These are phyloP conservation scores for Colletotrichum sp. DNA, from an alignment of 2,329 filamentous ascomycete species.

Conservation along the genomic window DNA sequence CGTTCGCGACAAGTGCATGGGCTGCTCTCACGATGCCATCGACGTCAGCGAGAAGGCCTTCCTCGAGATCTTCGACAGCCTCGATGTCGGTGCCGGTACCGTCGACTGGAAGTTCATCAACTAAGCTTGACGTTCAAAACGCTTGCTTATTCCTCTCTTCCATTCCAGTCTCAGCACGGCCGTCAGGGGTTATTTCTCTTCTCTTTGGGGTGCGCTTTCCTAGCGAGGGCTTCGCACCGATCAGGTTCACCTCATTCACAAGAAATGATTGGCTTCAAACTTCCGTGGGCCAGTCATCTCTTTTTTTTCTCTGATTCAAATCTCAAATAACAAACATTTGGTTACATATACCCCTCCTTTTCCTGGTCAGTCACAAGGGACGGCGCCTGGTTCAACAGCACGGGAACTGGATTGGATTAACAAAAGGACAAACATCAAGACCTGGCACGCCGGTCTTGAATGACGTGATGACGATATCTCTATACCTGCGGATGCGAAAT, in stretches of 20 bases:
- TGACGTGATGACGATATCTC: slow-evolving; percentile 22
- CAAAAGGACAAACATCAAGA: slow-evolving; percentile 7
- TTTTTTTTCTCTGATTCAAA: neutral
- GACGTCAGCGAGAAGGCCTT: slow-evolving; percentile 67
- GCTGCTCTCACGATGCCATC: slow-evolving; percentile 61
- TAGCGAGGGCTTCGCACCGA: neutral
- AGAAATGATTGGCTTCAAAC: neutral
- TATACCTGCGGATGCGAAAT: slow-evolving; percentile 3
- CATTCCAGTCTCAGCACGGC: neutral
- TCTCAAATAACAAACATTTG: neutral
- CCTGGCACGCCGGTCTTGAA: neutral
- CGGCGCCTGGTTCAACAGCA: slow-evolving; percentile 12
- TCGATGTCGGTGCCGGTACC: slow-evolving; percentile 46
- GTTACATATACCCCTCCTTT: neutral
- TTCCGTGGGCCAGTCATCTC: neutral
- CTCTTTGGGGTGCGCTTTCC: neutral
- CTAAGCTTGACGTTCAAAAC: slow-evolving; percentile 25
- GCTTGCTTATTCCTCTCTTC: neutral
- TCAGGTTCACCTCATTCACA: neutral
- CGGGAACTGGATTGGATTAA: slow-evolving; percentile 10
- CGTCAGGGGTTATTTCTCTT: neutral
- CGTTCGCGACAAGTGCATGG: slow-evolving; percentile 79
- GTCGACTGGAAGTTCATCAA: slow-evolving; percentile 53
- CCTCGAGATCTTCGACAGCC: slow-evolving; percentile 52
- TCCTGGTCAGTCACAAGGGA: neutral